These are phyloP conservation scores for Alternaria arbusti DNA, from an alignment of 2,329 filamentous ascomycete genomes.

Conservation along the genomic window DNA sequence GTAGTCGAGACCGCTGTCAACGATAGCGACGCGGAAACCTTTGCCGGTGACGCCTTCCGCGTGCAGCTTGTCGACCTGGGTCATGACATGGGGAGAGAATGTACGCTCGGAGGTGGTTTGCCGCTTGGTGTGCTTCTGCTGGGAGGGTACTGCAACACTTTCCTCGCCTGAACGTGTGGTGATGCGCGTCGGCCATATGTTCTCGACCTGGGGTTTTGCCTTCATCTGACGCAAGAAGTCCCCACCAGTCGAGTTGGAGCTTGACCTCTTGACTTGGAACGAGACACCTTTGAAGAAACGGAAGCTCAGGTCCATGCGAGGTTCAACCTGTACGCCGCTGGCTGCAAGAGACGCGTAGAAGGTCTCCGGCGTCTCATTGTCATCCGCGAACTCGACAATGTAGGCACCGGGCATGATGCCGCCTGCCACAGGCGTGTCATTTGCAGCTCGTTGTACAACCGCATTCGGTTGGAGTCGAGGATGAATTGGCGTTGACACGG, in stretches of 20 bases:
- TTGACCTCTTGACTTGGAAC: slow-evolving; percentile 15
- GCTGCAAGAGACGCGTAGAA: slow-evolving; percentile 19
- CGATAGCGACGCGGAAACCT: slow-evolving; percentile 53
- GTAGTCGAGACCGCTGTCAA: slow-evolving; percentile 61
- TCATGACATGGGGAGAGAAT: slow-evolving; percentile 41
- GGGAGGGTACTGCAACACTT: background rate
- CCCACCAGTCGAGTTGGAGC: slow-evolving; percentile 3
- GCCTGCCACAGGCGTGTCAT: background rate
- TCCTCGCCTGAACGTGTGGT: slow-evolving; percentile 1
- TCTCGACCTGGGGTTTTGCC: background rate
- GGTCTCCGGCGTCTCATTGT: slow-evolving; percentile 12
- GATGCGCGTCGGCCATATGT: slow-evolving; percentile 22
- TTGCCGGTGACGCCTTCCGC: slow-evolving; percentile 55
- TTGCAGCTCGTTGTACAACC: background rate
- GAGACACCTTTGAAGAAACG: slow-evolving; percentile 25
- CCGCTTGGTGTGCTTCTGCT: slow-evolving; percentile 10
- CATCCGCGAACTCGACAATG: slow-evolving; percentile 25
- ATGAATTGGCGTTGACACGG: background rate
- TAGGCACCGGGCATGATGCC: slow-evolving; percentile 11
- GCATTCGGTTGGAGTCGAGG: background rate
- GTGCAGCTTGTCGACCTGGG: slow-evolving; percentile 48
- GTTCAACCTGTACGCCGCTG: slow-evolving; percentile 14
- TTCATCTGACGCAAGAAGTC: slow-evolving; percentile 1
- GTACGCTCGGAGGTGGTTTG: slow-evolving; percentile 6
- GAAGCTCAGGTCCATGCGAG: slow-evolving; percentile 24